Base-by-base conservation (phyloP, 2,329 filamentous ascomycete genomes). In the Cercospora zeae-maydis region DNA sequence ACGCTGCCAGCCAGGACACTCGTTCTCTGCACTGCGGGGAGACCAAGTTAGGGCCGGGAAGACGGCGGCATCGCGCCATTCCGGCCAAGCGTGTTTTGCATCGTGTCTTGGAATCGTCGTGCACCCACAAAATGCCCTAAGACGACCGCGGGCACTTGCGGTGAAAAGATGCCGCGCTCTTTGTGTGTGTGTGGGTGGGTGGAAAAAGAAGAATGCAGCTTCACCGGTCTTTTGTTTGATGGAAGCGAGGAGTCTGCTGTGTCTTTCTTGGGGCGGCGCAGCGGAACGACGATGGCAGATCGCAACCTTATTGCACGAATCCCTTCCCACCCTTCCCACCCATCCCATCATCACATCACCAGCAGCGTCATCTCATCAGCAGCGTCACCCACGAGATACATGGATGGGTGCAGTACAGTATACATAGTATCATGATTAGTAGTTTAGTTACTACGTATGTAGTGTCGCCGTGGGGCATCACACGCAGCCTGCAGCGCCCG, bases 21-120 rank as follows among this genome's bases (percentile, higher is more conserved):
- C n/a, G n/a, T n/a, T n/a, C n/a, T n/a, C 21, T 14, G 24, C 24
- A 30, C 27, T 56, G 53, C 21, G 21, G 21, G 36, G 54, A 19
- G 54, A 6, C 24, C 6, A 3, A 27, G 34, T 36, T 11, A 33
- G 54, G 56, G n/a, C 19, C 56, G 56, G 56, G 39, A 47, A 47
- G 56, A 36, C 56, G 13, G 27, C 56, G 56, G 56, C 39, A 58
- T 58, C 56, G 56, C 56, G 56, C 56, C 56, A 58, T 58, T 27
- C 30, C 31, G 37, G 42, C 16, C 54, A 49, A 36, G 36, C 39
- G 56, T 58, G 19, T 47, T 58, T 34, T 33, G 47, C 27, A 49
- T 49, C 10, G 11, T 34, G 56, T 49, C 42, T 58, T 57, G 56
- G 16, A 30, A 42, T 16, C 24, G 21, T 14, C 33, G 53, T 14